Evolutionary conservation across 2,329 filamentous ascomycete genomes (phyloP).

Genomic region (Coniochaeta sp.): DNA sequence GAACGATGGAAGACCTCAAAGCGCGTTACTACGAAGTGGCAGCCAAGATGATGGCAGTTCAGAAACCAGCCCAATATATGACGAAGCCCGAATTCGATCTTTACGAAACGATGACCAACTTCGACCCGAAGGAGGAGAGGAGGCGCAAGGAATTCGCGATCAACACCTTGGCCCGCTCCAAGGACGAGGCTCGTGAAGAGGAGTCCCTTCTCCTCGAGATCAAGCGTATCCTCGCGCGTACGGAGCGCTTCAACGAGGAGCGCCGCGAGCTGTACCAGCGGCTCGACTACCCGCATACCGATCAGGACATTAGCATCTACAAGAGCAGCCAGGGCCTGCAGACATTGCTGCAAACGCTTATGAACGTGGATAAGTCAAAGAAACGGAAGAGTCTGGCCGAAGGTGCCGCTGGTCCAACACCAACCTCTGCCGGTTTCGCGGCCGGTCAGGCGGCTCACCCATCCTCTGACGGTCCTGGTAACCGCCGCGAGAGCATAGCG

Average conservation of each 20-base stretch:
- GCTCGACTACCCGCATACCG: constrained; percentile 67
- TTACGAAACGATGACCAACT: constrained; percentile 81
- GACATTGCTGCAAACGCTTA: constrained; percentile 72
- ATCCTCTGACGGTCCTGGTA: constrained; percentile 24
- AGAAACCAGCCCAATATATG: constrained; percentile 81
- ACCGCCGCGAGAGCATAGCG: constrained; percentile 46
- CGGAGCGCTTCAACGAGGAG: constrained; percentile 80
- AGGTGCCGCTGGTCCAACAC: constrained; percentile 41
- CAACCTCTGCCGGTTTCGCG: constrained; percentile 31
- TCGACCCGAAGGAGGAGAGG: constrained; percentile 72
- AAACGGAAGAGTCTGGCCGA: constrained; percentile 71
- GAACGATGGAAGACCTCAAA: constrained; percentile 87
- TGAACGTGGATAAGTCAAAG: constrained; percentile 79
- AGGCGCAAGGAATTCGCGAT: constrained; percentile 79
- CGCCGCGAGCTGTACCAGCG: constrained; percentile 79
- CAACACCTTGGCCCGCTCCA: constrained; percentile 68
- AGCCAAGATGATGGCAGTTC: constrained; percentile 70
- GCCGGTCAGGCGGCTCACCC: constrained; percentile 19
- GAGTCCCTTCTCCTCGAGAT: constrained; percentile 83
- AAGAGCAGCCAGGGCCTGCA: constrained; percentile 75
- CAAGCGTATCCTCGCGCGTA: constrained; percentile 81
- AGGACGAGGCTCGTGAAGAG: constrained; percentile 88
- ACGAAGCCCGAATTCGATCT: constrained; percentile 72
- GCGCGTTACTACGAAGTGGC: constrained; percentile 83
- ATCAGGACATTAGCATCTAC: constrained; percentile 66